These are phyloP conservation scores for Parasitella parasitica DNA, from an alignment of 371 early-diverging fungal genomes.

Conservation along the genomic window DNA sequence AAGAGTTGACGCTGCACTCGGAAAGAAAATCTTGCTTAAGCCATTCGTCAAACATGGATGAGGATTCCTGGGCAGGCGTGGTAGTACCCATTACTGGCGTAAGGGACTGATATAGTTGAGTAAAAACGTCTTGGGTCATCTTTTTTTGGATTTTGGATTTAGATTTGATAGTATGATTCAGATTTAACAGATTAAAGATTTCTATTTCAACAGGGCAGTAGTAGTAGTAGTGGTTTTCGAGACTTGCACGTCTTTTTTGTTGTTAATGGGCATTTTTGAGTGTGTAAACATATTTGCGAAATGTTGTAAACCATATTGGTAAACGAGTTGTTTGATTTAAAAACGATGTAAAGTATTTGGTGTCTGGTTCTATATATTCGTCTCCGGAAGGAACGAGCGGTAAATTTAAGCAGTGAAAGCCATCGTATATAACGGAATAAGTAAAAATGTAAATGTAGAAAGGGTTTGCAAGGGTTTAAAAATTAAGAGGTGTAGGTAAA, in stretches of 20 bases:
- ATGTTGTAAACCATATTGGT: constrained; percentile 28
- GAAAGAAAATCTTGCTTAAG: constrained; percentile 28
- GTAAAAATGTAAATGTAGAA: background rate
- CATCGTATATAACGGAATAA: constrained; percentile 13
- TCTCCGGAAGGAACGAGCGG: constrained; percentile 11
- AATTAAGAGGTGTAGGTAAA: background rate
- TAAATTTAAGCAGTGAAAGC: constrained; percentile 33
- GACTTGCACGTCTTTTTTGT: constrained; percentile 33
- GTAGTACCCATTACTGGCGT: constrained; percentile 16
- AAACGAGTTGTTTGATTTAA: constrained; percentile 4
- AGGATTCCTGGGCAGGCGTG: constrained; percentile 9
- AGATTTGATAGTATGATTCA: no score
- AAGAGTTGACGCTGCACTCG: constrained; percentile 22
- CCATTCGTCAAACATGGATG: constrained; percentile 32
- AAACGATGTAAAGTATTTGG: constrained; percentile 13
- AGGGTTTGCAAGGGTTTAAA: constrained; percentile 1
- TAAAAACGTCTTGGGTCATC: constrained; percentile 31
- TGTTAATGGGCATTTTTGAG: constrained; percentile 4
- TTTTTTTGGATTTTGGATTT: constrained; percentile 4
- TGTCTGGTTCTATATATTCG: constrained; percentile 10
- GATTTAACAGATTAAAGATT: background rate
- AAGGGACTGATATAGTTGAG: constrained; percentile 35
- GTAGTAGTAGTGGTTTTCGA: constrained; percentile 25
- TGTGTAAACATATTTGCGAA: constrained; percentile 27
- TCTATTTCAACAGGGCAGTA: constrained; percentile 16